phyloP scores from a whole-genome alignment of 805 yeast genomes.

The Spathaspora passalidarum region DNA sequence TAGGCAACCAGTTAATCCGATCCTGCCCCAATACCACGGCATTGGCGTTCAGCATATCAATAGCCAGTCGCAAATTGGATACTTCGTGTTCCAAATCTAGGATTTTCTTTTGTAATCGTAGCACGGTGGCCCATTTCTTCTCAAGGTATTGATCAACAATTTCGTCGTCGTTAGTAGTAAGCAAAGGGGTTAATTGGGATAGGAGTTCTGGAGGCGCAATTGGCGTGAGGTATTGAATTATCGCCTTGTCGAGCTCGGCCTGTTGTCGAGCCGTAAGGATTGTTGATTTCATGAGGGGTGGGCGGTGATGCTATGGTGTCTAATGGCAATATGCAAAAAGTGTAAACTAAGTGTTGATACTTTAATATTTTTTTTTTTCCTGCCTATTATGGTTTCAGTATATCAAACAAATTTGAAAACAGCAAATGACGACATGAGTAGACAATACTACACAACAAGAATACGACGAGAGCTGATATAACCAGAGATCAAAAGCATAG shows the following conservation, averaged over 20 bases:
- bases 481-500: too few relatives aligned
- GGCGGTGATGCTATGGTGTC: conserved; percentile 1
- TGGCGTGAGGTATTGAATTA: conserved; percentile 47
- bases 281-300: conserved; percentile 4
- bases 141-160: conserved; percentile 49
- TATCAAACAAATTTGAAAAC: too few relatives aligned
- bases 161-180: conserved; percentile 14
- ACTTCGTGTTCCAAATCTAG: conserved; percentile 66
- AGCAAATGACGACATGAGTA: too few relatives aligned
- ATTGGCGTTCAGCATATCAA: conserved; percentile 23
- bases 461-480: too few relatives aligned
- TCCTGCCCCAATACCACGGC: conserved; percentile 14
- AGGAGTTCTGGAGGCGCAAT: neutral
- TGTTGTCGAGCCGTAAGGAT: conserved; percentile 29
- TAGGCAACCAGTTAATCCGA: conserved; percentile 64
- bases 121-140: conserved; percentile 85
- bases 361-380: neutral
- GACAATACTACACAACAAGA: too few relatives aligned
- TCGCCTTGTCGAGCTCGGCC: conserved; percentile 45
- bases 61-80: conserved; percentile 44
- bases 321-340: neutral
- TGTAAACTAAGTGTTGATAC: neutral
- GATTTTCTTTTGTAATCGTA: conserved; percentile 71
- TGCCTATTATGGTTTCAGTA: neutral
- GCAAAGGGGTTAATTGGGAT: neutral